These are phyloP conservation scores for Straminergon stramineum DNA, from an alignment of 225 moss, liverwort and hornwort genomes.

Conservation along the genomic window DNA sequence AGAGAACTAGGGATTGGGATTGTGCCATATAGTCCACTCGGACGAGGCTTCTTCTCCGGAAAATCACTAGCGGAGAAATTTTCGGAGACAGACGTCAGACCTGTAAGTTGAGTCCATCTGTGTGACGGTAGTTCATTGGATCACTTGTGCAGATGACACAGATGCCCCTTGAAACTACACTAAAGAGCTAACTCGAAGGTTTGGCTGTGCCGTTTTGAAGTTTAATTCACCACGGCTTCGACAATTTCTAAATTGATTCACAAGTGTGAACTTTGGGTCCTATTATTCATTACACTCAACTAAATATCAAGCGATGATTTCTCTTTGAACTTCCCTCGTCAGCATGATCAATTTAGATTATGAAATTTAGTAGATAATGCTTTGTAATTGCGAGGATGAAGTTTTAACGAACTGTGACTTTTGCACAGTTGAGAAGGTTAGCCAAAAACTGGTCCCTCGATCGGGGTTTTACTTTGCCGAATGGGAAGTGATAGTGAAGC, in stretches of 20 bases:
- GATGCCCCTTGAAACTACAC: background rate
- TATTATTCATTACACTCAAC: background rate
- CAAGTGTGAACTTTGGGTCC: background rate
- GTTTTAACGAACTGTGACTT: background rate
- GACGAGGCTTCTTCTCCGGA: conserved; percentile 6
- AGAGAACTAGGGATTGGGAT: conserved; percentile 12
- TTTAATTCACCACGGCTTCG: background rate
- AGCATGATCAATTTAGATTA: background rate
- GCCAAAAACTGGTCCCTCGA: background rate
- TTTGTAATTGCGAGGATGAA: too few relatives aligned
- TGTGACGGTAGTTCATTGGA: background rate
- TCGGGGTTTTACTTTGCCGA: background rate
- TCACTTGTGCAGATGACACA: background rate
- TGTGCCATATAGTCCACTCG: background rate
- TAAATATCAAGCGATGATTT: background rate
- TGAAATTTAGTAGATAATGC: background rate
- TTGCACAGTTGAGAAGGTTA: too few relatives aligned
- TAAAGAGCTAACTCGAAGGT: background rate
- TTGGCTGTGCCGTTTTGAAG: background rate
- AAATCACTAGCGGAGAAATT: background rate
- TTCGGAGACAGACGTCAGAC: background rate
- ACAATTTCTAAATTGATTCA: background rate
- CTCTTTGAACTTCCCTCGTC: background rate
- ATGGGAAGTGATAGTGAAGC: background rate
- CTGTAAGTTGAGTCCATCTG: background rate